Percentiles rank a stretch among this genome's conserved stretches.
phyloP scores from a whole-genome alignment of 2,329 filamentous ascomycete genomes.

The Coniochaeta sp. region DNA sequence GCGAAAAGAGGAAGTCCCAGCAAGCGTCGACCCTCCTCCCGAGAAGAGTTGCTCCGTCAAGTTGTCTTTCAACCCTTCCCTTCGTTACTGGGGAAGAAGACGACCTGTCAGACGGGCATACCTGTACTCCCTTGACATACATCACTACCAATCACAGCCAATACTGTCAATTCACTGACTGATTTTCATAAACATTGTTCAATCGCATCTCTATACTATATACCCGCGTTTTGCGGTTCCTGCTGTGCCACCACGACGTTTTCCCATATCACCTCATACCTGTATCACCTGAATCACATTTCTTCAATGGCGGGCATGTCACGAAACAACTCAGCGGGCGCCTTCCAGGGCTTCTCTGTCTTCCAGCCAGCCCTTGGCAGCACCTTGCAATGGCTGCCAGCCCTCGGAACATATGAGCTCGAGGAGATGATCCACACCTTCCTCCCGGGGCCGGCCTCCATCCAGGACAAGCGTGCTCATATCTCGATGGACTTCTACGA shows the following conservation, averaged over 20 bases:
- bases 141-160: not conserved
- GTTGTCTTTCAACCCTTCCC: not conserved
- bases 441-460: conserved; percentile 42
- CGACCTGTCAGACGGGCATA: not conserved
- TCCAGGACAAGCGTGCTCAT: conserved; percentile 50
- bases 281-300: not conserved
- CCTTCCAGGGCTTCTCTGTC: conserved; percentile 43
- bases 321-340: conserved; percentile 23
- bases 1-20: not conserved
- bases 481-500: conserved; percentile 55
- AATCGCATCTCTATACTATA: too few species aligned
- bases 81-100: not conserved
- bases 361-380: conserved; percentile 51
- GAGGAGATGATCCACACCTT: conserved; percentile 53
- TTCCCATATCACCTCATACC: too few species aligned
- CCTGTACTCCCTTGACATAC: not conserved
- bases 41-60: not conserved
- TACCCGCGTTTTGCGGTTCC: too few species aligned
- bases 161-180: conserved; percentile 9
- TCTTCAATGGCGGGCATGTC: conserved; percentile 22
- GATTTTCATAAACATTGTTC: not conserved
- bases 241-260: not conserved
- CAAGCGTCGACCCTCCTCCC: not conserved
- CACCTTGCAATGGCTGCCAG: conserved; percentile 57
- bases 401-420: conserved; percentile 55